These are phyloP conservation scores for Aspergillus sparsus DNA, from an alignment of 495 filamentous ascomycete genomes.

Conservation along the genomic window DNA sequence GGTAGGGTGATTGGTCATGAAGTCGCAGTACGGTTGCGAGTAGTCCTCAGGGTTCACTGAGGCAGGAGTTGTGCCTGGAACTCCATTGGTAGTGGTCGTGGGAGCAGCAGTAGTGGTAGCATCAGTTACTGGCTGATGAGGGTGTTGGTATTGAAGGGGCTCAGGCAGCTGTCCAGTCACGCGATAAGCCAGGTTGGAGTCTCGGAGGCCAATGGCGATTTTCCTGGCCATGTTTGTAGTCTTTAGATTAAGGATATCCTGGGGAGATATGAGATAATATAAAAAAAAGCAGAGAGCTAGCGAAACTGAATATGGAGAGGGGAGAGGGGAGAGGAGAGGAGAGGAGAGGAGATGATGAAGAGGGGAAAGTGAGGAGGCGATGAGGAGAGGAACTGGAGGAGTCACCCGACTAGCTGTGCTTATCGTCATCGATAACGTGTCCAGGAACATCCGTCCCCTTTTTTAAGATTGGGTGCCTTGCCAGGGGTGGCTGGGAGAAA, in stretches of 20 bases:
- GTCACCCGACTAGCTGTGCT: not conserved
- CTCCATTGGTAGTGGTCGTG: conserved; percentile 6
- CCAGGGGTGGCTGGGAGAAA: not conserved
- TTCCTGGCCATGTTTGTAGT: conserved; percentile 27
- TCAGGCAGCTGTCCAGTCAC: conserved; percentile 24
- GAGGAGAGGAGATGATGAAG: conserved; percentile 3
- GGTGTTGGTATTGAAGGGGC: conserved; percentile 14
- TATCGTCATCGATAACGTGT: not conserved
- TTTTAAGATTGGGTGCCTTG: too few species aligned
- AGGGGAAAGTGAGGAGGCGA: conserved; percentile 5
- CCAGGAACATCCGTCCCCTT: too few species aligned
- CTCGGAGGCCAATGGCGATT: conserved; percentile 18
- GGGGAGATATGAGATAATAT: not conserved
- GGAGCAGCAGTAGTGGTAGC: conserved; percentile 20
- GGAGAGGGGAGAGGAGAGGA: not conserved
- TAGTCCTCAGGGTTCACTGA: conserved; percentile 57
- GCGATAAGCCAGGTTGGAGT: conserved; percentile 30
- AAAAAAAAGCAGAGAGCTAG: not conserved
- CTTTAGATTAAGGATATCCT: not conserved
- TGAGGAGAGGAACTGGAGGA: conserved; percentile 7
- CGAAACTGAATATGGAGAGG: not conserved
- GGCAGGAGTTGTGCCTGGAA: not conserved
- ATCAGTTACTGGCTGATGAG: conserved; percentile 15
- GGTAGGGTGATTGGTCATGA: conserved; percentile 87
- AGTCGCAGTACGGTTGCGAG: conserved; percentile 81